These are phyloP conservation scores for Tinospora cordifolia DNA, from an alignment of 164 flowering plant genomes.

Conservation along the genomic window DNA sequence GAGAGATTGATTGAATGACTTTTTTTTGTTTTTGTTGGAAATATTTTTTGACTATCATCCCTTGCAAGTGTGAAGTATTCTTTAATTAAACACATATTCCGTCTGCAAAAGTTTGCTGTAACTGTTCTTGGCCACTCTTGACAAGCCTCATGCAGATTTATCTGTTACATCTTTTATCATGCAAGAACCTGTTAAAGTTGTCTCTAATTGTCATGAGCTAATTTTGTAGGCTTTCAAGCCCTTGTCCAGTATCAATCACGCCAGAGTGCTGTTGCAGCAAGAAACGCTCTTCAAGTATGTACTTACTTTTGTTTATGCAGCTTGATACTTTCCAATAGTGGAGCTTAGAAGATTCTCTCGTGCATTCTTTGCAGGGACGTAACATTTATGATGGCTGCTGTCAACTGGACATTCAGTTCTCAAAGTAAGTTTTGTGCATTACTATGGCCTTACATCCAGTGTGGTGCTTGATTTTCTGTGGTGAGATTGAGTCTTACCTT, in stretches of 20 bases:
- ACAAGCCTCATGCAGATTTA: constrained; percentile 8
- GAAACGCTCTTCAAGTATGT: constrained; percentile 75
- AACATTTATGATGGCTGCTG: constrained; percentile 99
- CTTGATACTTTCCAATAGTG: neutral
- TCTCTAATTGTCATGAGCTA: neutral
- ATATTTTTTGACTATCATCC: neutral
- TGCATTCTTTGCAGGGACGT: constrained; percentile 55
- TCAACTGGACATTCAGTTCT: constrained; percentile 91
- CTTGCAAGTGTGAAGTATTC: neutral
- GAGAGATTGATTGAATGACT: constrained; percentile 10
- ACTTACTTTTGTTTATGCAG: neutral
- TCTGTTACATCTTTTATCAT: constrained; percentile 5
- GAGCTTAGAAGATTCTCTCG: constrained; percentile 4
- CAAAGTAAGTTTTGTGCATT: constrained; percentile 54
- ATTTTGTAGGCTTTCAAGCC: constrained; percentile 80
- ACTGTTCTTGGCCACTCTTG: neutral
- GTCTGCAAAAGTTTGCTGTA: neutral
- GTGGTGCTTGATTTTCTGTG: neutral
- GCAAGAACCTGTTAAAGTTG: neutral
- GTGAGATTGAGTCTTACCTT: constrained; percentile 5
- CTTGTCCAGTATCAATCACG: constrained; percentile 76
- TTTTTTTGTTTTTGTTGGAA: constrained; percentile 3
- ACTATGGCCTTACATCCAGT: neutral
- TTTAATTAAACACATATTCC: neutral
- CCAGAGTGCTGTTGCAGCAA: constrained; percentile 76